Conservation (phyloP, 306 rosid genomes). For the Canavalia ensiformis region DNA sequence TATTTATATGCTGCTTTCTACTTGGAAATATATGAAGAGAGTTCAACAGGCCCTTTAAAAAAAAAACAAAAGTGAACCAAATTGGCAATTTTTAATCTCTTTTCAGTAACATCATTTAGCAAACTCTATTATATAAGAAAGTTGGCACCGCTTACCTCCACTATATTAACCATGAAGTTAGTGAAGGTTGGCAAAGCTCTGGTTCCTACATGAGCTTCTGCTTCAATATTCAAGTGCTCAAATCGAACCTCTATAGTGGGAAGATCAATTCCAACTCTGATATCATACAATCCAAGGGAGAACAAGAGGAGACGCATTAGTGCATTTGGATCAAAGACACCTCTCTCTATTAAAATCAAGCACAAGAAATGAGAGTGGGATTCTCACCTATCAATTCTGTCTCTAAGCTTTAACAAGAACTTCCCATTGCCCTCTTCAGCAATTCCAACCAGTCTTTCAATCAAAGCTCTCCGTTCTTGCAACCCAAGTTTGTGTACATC, state of each 20-base stretch:
- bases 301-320: conserved; percentile 17
- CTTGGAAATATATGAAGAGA: conserved; percentile 52
- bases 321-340: neutral
- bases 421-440: conserved; percentile 86
- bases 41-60: conserved; percentile 52
- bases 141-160: conserved; percentile 54
- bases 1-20: conserved; percentile 54
- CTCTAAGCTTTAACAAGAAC: conserved; percentile 79
- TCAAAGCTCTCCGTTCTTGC: conserved; percentile 66
- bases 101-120: conserved; percentile 9
- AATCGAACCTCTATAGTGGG: conserved; percentile 85
- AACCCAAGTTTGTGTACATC: conserved; percentile 72
- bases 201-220: conserved; percentile 77
- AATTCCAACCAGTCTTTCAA: conserved; percentile 73
- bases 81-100: conserved; percentile 11
- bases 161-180: conserved; percentile 65
- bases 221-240: conserved; percentile 75
- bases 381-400: conserved; percentile 70
- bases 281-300: conserved; percentile 20
- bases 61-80: neutral
- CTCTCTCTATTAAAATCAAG: neutral
- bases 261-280: conserved; percentile 78
- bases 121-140: neutral
- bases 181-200: conserved; percentile 78
- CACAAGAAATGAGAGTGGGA: neutral